Evolutionary conservation across 2,329 filamentous ascomycete species (phyloP).

Genomic region (Zymoseptoria pseudotritici): DNA sequence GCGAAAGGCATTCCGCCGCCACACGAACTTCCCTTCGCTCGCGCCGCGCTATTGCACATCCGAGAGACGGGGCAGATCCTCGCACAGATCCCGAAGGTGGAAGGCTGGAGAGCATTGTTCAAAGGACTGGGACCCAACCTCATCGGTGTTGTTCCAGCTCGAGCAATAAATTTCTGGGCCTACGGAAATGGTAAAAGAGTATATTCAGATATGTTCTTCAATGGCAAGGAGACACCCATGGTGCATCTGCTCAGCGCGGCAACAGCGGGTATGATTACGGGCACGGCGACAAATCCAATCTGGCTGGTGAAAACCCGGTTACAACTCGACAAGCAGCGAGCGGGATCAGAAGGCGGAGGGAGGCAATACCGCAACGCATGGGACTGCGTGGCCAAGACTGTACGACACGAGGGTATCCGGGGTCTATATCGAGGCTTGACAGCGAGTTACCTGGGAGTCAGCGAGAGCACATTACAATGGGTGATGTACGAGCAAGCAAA

Average conservation of each 20-base stretch:
- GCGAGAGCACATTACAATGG: conserved; percentile 88
- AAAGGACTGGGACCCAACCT: conserved; percentile 89
- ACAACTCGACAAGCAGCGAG: conserved; percentile 81
- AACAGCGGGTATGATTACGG: conserved; percentile 73
- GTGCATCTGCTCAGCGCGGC: conserved; percentile 73
- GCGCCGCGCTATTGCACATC: conserved; percentile 65
- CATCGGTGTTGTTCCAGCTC: conserved; percentile 78
- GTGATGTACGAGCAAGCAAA: conserved; percentile 93
- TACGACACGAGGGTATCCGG: conserved; percentile 70
- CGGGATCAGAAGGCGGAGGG: conserved; percentile 49
- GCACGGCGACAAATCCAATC: conserved; percentile 89
- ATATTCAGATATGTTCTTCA: conserved; percentile 66
- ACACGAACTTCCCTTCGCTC: conserved; percentile 54
- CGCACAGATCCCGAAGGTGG: conserved; percentile 66
- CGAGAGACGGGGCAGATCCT: conserved; percentile 82
- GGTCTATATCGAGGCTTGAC: conserved; percentile 87
- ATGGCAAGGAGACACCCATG: conserved; percentile 61
- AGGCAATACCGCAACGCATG: conserved; percentile 78
- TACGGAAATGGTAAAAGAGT: conserved; percentile 88
- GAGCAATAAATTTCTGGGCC: conserved; percentile 87
- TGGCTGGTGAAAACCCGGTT: conserved; percentile 93
- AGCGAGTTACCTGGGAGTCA: conserved; percentile 83
- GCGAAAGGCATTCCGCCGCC: conserved; percentile 49
- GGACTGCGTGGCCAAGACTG: conserved; percentile 77
- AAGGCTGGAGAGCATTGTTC: conserved; percentile 83